A percentile compares a stretch with the other conserved stretches of the same genome.
phyloP scores from a whole-genome alignment of 208 protist species.

The Tritrichomonas foetus region DNA sequence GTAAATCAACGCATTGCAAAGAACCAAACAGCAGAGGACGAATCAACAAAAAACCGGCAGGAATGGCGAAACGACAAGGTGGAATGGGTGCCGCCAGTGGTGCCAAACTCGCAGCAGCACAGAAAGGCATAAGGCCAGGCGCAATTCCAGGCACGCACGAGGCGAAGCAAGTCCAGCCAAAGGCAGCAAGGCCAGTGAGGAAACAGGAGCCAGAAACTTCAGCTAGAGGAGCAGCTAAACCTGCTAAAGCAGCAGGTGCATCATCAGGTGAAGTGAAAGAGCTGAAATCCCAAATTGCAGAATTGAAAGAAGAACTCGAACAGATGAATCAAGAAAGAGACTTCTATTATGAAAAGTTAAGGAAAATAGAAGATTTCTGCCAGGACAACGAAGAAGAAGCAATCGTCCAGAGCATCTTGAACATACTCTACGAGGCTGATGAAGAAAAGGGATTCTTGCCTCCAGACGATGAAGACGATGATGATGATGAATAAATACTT shows the following conservation, averaged over 20 bases:
- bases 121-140: not conserved
- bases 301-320: not conserved
- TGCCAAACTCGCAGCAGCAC: not conserved
- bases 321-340: constrained; percentile 34
- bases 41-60: not conserved
- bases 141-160: not conserved
- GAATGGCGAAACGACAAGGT: not conserved
- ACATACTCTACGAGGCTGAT: constrained; percentile 16
- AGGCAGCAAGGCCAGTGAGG: not conserved
- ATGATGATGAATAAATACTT: not conserved
- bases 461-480: not conserved
- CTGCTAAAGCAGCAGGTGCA: not conserved
- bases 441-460: constrained; percentile 4
- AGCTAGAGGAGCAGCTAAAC: not conserved
- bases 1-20: not conserved
- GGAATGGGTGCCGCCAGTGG: not conserved
- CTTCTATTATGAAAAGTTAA: constrained; percentile 26
- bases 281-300: not conserved
- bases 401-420: not conserved
- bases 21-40: not conserved
- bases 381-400: not conserved
- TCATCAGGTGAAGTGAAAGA: not conserved
- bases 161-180: not conserved
- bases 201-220: not conserved
- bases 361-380: constrained; percentile 24